Base-by-base conservation (phyloP, 1,139 yeast genomes). In the Diutina pseudorugosa region DNA sequence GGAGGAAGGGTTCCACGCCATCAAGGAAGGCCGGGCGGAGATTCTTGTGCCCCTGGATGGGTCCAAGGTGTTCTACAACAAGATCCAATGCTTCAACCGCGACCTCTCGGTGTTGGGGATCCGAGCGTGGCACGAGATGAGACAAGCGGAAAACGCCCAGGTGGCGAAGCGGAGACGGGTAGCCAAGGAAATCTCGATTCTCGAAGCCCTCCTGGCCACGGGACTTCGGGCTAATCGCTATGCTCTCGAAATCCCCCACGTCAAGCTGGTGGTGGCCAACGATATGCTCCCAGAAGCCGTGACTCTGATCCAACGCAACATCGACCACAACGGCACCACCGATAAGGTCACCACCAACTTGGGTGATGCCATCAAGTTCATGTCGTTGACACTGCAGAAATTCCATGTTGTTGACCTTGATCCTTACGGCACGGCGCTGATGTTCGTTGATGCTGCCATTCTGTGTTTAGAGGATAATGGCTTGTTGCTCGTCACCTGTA, bases 351-450 rank as follows among this genome's bases (percentile, higher is more conserved):
- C 64, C 45, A 76, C 94, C 11, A 83, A 87, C 60, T 77, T 78
- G 60, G 96, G 93, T 21, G 98, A 93, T 69, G 98, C 98, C 25
- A 88, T 85, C 58, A 80, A 80, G 51, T 80, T 77, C 63, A 89
- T 93, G 96, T 76, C 83, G 53, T 64, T 76, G 0, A 64, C 68
- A 33, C 70, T 69, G 21, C 61, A 61, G 23, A 73, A 75, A 53
- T 86, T 85, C 67, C 95, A 93, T 62, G 87, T 88, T 11, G 81
- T 94, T 54, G 99, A 93, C 67, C 75, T 93, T 54, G 99, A 93
- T 64, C 99, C 99, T 0, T 93, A 93, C 64, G 99, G 99, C 20
- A 85, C 97, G 0, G 98, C 97, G 0, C 80, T 96, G 1, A 98
- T 98, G 5, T 93, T 93, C 63, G 75, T 93, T 44, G 98, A 93